A percentile compares a stretch with the other conserved stretches of the same genome.
Evolutionary conservation across 345 rosid genomes (phyloP).

Genomic region (Syzygium jambos): DNA sequence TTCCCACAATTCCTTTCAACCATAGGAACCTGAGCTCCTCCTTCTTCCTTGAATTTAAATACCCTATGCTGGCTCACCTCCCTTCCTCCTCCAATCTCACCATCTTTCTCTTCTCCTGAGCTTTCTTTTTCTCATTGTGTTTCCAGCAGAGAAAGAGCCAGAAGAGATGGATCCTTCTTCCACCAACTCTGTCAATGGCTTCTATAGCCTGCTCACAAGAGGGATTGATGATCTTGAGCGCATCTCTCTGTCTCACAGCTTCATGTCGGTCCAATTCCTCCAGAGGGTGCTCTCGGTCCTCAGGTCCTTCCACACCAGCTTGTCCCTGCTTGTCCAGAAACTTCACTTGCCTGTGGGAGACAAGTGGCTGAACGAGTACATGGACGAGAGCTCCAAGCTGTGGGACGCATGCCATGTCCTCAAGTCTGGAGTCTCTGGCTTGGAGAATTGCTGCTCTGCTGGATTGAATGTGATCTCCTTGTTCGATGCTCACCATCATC

Average conservation of each 20-base stretch:
- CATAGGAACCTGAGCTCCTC: conserved; percentile 58
- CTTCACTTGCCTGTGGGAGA: conserved; percentile 92
- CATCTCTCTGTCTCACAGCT: conserved; percentile 47
- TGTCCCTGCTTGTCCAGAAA: conserved; percentile 73
- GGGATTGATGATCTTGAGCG: conserved; percentile 93
- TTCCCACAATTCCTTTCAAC: conserved; percentile 79
- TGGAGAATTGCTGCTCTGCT: conserved; percentile 71
- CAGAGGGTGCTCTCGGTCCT: conserved; percentile 67
- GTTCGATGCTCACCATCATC: conserved; percentile 62
- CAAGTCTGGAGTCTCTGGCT: conserved; percentile 63
- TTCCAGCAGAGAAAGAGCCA: neutral
- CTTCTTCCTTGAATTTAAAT: conserved; percentile 20
- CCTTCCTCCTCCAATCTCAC: conserved; percentile 6
- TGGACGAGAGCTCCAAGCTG: conserved; percentile 92
- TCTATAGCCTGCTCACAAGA: conserved; percentile 68
- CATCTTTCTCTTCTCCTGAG: neutral
- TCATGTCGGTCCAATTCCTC: conserved; percentile 83
- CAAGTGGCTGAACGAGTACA: conserved; percentile 97
- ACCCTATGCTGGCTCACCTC: neutral
- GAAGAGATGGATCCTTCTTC: conserved; percentile 57
- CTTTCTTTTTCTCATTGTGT: neutral
- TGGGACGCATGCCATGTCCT: conserved; percentile 95
- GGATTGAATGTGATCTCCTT: conserved; percentile 49
- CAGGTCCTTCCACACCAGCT: conserved; percentile 73
- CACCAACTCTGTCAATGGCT: conserved; percentile 74